Base-by-base conservation (phyloP, 495 filamentous ascomycete species). In the Podospora australis region DNA sequence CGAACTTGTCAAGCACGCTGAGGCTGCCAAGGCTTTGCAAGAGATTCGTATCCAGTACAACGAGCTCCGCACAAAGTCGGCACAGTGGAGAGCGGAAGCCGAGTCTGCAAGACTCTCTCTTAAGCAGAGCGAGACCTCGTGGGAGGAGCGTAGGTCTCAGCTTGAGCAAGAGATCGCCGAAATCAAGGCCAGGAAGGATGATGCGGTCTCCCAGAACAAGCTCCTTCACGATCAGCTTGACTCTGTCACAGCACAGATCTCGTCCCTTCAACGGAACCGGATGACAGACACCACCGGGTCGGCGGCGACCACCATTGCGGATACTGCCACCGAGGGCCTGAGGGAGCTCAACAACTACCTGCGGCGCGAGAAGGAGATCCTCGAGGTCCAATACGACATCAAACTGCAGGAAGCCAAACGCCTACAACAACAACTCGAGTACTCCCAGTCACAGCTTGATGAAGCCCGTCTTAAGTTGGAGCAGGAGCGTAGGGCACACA, bases 291-390 rank as follows among this genome's bases (percentile, higher is more conserved):
- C 74, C 17, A 79, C 80, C 7, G 61, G 66, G 7, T 53, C 60
- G 14, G 52, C 74, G 0, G 51, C 59, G 17, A 39, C 67, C 28
- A 62, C 66, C 4, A 65, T 74, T 8, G 50, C 60, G 5, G 73
- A 77, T 34, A 66, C 65, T 25, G 79, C 78, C 29, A 62, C 82
- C 14, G 85, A 88, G 48, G 84, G 86, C 49, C 78, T 96, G 21
- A 84, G 90, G 47, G 89, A 96, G 57, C 76, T 97, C 30, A 90
- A 94, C 66, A 82, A 79, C 41, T 97, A 88, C 66, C 70, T 97
- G 44, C 82, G 94, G n/a, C 81, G 87, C 36, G 94, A 97, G 69
- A 97, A 96, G 69, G 90, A 97, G 57, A 97, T 99, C 55, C 81
- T 96, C 3, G 90, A 97, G 49, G 88, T 96, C 6, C 90, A 97